Evolutionary conservation across 2,329 filamentous ascomycete species (phyloP).

Genomic region (Colletotrichum gloeosporioides): DNA sequence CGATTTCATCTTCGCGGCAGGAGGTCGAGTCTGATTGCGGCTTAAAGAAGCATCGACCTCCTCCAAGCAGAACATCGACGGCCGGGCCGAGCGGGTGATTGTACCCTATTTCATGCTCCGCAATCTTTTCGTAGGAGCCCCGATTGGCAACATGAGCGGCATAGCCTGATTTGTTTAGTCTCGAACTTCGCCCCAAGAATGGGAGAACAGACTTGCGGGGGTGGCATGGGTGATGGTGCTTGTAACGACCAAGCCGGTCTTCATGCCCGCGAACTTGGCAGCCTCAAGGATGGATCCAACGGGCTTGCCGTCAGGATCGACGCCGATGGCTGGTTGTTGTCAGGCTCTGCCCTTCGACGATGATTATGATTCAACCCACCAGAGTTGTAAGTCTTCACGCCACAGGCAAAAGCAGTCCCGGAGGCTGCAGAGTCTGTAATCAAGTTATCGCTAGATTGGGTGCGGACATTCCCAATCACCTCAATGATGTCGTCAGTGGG

Average conservation of each 20-base stretch:
- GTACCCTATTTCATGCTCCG: constrained; percentile 42
- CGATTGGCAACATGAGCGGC: constrained; percentile 37
- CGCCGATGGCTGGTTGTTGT: constrained; percentile 31
- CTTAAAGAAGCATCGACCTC: constrained; percentile 45
- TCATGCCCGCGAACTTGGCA: constrained; percentile 41
- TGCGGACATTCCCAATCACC: constrained; percentile 34
- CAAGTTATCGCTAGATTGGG: constrained; percentile 35
- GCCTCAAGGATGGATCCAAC: constrained; percentile 44
- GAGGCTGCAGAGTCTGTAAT: constrained; percentile 46
- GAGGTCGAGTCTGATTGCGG: constrained; percentile 38
- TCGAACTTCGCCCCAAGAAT: not conserved
- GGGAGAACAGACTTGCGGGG: constrained; percentile 26
- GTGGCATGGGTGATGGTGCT: constrained; percentile 42
- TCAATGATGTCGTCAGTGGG: not conserved
- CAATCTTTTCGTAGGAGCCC: constrained; percentile 39
- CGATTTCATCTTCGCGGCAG: constrained; percentile 40
- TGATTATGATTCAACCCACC: not conserved
- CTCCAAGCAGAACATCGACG: constrained; percentile 44
- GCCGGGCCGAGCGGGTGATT: constrained; percentile 41
- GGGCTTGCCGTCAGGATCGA: constrained; percentile 35
- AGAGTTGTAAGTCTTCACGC: constrained; percentile 43
- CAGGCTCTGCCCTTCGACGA: not conserved
- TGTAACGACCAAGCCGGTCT: constrained; percentile 47
- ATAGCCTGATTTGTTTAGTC: constrained; percentile 26
- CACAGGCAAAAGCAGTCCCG: constrained; percentile 43